Conservation (phyloP, 148 eudicot genomes). For the Fagopyrum esculentum region DNA sequence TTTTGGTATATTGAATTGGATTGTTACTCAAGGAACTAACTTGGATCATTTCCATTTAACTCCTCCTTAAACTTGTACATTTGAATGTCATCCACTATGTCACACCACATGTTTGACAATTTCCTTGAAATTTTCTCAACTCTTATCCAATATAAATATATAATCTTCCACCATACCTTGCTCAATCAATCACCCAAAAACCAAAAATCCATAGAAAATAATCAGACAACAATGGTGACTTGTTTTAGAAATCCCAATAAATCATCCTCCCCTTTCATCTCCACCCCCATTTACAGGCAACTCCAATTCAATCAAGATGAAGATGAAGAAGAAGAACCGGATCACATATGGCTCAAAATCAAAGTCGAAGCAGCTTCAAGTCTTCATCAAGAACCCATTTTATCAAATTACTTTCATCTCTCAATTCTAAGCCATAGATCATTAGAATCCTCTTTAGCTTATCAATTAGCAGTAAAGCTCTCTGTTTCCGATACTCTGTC, state of each 20-base stretch:
- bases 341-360: neutral
- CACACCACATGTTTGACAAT: neutral
- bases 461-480: constrained; percentile 54
- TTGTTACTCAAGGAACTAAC: neutral
- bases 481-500: constrained; percentile 35
- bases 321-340: neutral
- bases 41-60: constrained; percentile 4
- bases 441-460: constrained; percentile 49
- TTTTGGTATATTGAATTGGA: neutral
- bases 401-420: constrained; percentile 43
- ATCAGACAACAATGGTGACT: neutral
- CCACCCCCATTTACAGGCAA: neutral
- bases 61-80: neutral
- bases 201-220: neutral
- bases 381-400: constrained; percentile 49
- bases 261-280: neutral
- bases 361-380: neutral
- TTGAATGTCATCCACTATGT: neutral
- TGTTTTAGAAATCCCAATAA: neutral
- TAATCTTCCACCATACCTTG: neutral
- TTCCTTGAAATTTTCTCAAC: neutral
- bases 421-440: constrained; percentile 49
- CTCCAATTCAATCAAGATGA: neutral
- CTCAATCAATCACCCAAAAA: neutral
- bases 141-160: neutral